phyloP scores from a whole-genome alignment of 2,329 filamentous ascomycete genomes.

The Nigrograna mackinnonii region DNA sequence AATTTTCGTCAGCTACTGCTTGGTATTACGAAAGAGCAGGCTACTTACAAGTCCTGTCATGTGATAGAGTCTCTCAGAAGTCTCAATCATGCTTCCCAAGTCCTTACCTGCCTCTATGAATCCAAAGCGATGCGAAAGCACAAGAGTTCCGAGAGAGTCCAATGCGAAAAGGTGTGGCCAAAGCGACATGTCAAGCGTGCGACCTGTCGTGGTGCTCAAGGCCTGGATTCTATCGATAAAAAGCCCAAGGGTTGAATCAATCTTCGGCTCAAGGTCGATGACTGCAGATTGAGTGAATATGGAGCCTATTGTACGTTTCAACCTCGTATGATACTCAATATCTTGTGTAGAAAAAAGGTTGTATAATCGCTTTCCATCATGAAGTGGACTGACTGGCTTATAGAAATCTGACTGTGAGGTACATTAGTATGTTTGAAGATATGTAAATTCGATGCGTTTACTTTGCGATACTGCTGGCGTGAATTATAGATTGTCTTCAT shows the following conservation, averaged over 20 bases:
- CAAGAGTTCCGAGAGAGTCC: background rate
- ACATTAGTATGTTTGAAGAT: background rate
- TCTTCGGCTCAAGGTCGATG: background rate
- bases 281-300: background rate
- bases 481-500: background rate
- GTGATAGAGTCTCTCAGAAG: background rate
- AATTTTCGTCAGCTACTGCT: no score
- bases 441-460: background rate
- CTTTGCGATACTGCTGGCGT: background rate
- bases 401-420: background rate
- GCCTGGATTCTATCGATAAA: background rate
- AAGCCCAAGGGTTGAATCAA: background rate
- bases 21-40: no score
- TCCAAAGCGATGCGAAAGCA: background rate
- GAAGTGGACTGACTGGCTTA: background rate
- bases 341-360: constrained; percentile 1
- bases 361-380: background rate
- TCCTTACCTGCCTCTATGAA: background rate
- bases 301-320: background rate
- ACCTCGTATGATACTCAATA: background rate
- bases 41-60: background rate
- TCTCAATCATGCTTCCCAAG: background rate
- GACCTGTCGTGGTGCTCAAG: background rate
- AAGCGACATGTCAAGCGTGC: background rate
- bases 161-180: background rate